These are phyloP conservation scores for Solanum habrochaites DNA, from an alignment of 257 asterid species.

Conservation along the genomic window DNA sequence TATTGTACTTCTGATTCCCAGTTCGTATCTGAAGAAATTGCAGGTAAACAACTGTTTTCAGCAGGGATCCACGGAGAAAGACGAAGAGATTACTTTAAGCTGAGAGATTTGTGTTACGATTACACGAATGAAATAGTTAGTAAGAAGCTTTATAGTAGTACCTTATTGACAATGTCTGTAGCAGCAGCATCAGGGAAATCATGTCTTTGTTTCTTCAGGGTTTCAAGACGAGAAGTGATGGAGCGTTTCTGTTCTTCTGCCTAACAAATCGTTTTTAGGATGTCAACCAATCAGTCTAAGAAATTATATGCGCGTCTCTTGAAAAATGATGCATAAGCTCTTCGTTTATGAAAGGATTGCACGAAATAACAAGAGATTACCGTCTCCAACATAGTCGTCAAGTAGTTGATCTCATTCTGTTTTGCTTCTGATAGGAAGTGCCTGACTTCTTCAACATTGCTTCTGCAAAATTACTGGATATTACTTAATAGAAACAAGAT, in stretches of 20 bases:
- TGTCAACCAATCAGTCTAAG: neutral
- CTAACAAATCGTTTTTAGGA: slow-evolving; percentile 15
- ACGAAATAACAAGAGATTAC: slow-evolving; percentile 16
- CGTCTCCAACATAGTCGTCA: slow-evolving; percentile 44
- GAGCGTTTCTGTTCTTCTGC: slow-evolving; percentile 49
- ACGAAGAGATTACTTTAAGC: neutral
- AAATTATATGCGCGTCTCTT: neutral
- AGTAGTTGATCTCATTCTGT: slow-evolving; percentile 40
- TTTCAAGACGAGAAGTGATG: slow-evolving; percentile 40
- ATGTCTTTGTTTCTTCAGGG: slow-evolving; percentile 42
- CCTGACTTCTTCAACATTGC: slow-evolving; percentile 38
- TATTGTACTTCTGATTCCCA: slow-evolving; percentile 9
- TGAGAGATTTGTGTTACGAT: neutral
- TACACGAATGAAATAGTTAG: neutral
- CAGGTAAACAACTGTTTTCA: neutral
- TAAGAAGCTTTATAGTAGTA: slow-evolving; percentile 7
- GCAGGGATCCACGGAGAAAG: neutral
- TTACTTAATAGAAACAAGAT: neutral
- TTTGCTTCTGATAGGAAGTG: slow-evolving; percentile 34
- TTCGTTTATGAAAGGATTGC: neutral
- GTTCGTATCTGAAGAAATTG: slow-evolving; percentile 27
- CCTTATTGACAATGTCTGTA: slow-evolving; percentile 33
- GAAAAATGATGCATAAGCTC: neutral
- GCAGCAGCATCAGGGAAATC: slow-evolving; percentile 35
- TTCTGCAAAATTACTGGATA: slow-evolving; percentile 36